Base-by-base conservation (phyloP, 345 rosid species). In the Linum lewisii region DNA sequence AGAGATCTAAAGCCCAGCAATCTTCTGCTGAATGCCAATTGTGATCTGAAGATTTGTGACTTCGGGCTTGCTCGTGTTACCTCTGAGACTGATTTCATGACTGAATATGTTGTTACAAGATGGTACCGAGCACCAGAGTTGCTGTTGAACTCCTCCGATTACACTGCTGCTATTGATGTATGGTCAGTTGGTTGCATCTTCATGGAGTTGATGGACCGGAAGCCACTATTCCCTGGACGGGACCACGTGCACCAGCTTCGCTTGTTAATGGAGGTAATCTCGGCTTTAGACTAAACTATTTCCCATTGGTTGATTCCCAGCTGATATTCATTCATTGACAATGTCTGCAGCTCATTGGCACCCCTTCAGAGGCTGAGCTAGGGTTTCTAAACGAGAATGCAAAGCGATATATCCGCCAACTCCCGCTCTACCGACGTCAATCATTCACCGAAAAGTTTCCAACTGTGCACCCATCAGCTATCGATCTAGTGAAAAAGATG, bases 81-180 rank as follows among this genome's bases (percentile, higher is more conserved):
- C 61, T 81, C 95, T n/a, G 98, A 88, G 71, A 84, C 90, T 54
- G 97, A 94, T 82, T 69, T 79, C 63, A 92, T 84, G 95, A 88
- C 89, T 32, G 87, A 86, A 57, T 84, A 88, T 69, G 97, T 94
- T 56, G 95, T 94, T 68, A 94, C 96, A 18, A 87, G 99, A 68
- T 94, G 99, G 99, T 94, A 94, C 66, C 87, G 99, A 9, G 89
- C 99, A 52, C 98, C 98, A 2, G 98, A 92, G 73, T 82, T 92
- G 68, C 60, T 92, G 51, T 66, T 92, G 58, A 81, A 82, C 75
- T 86, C 95, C 26, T 79, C 83, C 60, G 85, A 82, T 64, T 92
- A 88, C 59, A 88, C 93, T 14, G 75, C 87, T 49, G 93, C 98
- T 15, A 94, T 94, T 59, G 99, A 94, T 81, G 88, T 94, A 21